A percentile compares a stretch with the other conserved stretches of the same genome.
These are phyloP conservation scores for Trypanosoma rangeli DNA, from an alignment of 208 protist genomes.

Conservation along the genomic window DNA sequence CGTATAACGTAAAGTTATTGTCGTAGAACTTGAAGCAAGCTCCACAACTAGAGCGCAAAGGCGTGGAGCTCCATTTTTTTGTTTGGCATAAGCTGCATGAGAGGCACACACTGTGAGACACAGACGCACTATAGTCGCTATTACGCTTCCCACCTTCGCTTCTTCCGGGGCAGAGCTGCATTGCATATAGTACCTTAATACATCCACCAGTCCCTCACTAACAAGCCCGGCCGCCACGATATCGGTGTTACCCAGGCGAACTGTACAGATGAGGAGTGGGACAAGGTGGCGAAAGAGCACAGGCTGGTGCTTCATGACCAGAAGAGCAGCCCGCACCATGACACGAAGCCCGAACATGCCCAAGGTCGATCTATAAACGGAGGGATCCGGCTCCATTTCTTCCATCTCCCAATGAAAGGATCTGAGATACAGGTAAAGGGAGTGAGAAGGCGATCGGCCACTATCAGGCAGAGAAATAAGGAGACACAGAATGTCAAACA, in stretches of 20 bases:
- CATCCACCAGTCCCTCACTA: slow-evolving; percentile 12
- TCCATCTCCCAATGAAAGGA: slow-evolving; percentile 13
- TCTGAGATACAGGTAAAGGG: slow-evolving; percentile 28
- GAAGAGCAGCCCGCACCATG: slow-evolving; percentile 10
- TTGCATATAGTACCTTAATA: slow-evolving; percentile 11
- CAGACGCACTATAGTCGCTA: slow-evolving; percentile 23
- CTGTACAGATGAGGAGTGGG: slow-evolving; percentile 8
- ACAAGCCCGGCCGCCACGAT: slow-evolving; percentile 18
- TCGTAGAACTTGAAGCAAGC: slow-evolving; percentile 14
- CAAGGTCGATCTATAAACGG: slow-evolving; percentile 7
- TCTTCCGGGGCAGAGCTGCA: slow-evolving; percentile 8
- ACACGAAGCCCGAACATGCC: slow-evolving; percentile 21
- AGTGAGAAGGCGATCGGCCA: slow-evolving; percentile 7
- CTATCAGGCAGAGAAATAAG: slow-evolving; percentile 24
- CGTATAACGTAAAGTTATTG: slow-evolving; percentile 6
- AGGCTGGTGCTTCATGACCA: slow-evolving; percentile 8
- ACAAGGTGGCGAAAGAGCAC: slow-evolving; percentile 18
- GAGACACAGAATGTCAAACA: slow-evolving; percentile 36
- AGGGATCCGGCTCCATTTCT: slow-evolving; percentile 3
- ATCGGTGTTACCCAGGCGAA: slow-evolving; percentile 14
- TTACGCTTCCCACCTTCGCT: slow-evolving; percentile 5
- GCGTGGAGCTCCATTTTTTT: slow-evolving; percentile 23
- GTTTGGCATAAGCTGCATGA: slow-evolving; percentile 1
- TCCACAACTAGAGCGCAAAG: slow-evolving; percentile 25
- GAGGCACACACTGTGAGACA: slow-evolving; percentile 24